Conservation (phyloP, 2,329 filamentous ascomycete genomes). For the Phialemonium atrogriseum region DNA sequence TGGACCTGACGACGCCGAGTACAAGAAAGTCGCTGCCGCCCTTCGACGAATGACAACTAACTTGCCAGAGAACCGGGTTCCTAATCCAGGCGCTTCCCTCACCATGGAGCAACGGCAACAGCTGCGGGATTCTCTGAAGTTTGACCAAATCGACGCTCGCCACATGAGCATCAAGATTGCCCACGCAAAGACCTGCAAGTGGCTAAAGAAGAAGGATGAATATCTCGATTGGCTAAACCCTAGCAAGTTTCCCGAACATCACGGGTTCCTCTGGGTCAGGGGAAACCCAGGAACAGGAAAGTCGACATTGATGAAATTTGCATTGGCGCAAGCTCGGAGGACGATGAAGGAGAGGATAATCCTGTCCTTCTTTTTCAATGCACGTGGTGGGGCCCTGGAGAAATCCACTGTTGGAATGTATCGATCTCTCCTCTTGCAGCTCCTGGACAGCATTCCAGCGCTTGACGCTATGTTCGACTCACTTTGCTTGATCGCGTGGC, state of each 20-base stretch:
- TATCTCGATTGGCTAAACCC: constrained; percentile 29
- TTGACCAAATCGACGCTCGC: constrained; percentile 9
- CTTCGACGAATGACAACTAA: not conserved
- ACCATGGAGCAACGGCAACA: constrained; percentile 1
- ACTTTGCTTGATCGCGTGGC: too few species aligned
- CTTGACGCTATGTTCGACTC: too few species aligned
- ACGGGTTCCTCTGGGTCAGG: constrained; percentile 37
- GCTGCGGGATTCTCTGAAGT: constrained; percentile 10
- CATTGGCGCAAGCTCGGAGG: constrained; percentile 10
- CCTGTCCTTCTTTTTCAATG: constrained; percentile 42
- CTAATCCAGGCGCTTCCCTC: too few species aligned
- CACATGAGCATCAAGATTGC: constrained; percentile 12
- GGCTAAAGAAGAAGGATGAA: constrained; percentile 11
- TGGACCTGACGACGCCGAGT: constrained; percentile 19
- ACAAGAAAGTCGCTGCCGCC: constrained; percentile 19
- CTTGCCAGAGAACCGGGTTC: too few species aligned
- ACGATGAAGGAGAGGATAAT: constrained; percentile 14
- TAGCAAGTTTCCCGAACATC: constrained; percentile 16
- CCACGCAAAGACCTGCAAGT: constrained; percentile 15
- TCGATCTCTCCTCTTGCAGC: constrained; percentile 37
- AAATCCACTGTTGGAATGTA: constrained; percentile 39
- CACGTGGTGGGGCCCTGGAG: constrained; percentile 32
- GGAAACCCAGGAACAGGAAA: constrained; percentile 38
- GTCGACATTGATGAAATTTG: constrained; percentile 38
- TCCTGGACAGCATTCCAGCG: constrained; percentile 27